phyloP scores from a whole-genome alignment of 768 basidiomycete genomes.

The Ramaria rubella region DNA sequence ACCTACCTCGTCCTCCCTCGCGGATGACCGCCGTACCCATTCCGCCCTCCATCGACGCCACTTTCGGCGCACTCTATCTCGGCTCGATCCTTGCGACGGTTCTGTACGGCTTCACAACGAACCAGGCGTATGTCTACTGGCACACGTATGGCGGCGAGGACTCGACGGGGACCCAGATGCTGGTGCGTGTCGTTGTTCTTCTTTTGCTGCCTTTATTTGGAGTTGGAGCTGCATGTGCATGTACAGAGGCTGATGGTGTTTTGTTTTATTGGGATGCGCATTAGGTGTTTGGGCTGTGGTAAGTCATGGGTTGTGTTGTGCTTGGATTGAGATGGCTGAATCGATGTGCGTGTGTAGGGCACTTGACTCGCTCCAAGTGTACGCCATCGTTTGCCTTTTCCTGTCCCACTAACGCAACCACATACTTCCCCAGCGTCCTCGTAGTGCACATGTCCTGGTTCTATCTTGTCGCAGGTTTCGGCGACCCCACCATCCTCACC shows the following conservation, averaged over 20 bases:
- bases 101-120: not conserved
- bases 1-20: too few species aligned
- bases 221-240: not conserved
- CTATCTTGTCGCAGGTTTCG: not conserved
- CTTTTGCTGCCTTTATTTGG: not conserved
- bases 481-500: not conserved
- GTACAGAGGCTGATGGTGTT: not conserved
- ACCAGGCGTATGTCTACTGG: not conserved
- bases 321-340: not conserved
- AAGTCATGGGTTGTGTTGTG: not conserved
- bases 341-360: not conserved
- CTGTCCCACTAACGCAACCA: not conserved
- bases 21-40: too few species aligned
- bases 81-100: not conserved
- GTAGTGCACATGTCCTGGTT: not conserved
- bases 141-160: not conserved
- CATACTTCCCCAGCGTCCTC: not conserved
- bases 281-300: not conserved
- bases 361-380: not conserved
- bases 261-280: not conserved
- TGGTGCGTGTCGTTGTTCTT: not conserved
- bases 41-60: not conserved
- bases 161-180: not conserved
- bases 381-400: not conserved
- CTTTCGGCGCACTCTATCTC: not conserved